phyloP scores from a whole-genome alignment of 139 green algal species.

The Chloropicon primus region DNA sequence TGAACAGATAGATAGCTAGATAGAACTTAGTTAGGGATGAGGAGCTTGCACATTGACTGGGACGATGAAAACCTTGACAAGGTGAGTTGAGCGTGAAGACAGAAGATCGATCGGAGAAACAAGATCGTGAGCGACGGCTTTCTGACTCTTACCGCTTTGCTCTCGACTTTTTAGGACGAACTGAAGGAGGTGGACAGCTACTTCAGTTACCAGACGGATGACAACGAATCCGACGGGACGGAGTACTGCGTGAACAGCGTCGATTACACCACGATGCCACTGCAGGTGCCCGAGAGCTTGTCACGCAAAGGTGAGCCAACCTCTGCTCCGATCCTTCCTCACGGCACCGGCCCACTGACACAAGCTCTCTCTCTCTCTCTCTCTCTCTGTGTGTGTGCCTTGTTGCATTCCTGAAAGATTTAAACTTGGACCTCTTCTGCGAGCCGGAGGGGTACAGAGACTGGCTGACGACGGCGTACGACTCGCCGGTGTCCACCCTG shows the following conservation, averaged over 20 bases:
- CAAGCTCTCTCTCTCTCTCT: too few species aligned
- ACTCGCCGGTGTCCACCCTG: background rate
- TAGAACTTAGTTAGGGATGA: background rate
- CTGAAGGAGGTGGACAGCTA: background rate
- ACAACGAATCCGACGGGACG: background rate
- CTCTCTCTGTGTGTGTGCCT: too few species aligned
- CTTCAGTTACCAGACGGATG: background rate
- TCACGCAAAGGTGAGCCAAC: background rate
- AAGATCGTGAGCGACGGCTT: too few species aligned
- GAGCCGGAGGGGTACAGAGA: background rate
- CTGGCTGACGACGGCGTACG: background rate
- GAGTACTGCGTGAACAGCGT: background rate
- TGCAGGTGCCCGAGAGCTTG: background rate
- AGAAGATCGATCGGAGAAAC: too few species aligned
- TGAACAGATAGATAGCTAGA: too few species aligned
- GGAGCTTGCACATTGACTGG: background rate
- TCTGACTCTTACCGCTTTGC: too few species aligned
- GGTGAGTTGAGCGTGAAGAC: background rate
- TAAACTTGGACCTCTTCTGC: background rate
- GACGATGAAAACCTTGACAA: background rate
- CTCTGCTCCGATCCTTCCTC: too few species aligned
- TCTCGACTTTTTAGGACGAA: background rate
- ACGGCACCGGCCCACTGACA: too few species aligned
- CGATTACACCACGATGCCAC: background rate
- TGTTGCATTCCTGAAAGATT: background rate